Evolutionary conservation across 352 stramenopile genomes (phyloP), one percentile per base, ranked within the genome.

Genomic region (Pythium pyrilobum): DNA sequence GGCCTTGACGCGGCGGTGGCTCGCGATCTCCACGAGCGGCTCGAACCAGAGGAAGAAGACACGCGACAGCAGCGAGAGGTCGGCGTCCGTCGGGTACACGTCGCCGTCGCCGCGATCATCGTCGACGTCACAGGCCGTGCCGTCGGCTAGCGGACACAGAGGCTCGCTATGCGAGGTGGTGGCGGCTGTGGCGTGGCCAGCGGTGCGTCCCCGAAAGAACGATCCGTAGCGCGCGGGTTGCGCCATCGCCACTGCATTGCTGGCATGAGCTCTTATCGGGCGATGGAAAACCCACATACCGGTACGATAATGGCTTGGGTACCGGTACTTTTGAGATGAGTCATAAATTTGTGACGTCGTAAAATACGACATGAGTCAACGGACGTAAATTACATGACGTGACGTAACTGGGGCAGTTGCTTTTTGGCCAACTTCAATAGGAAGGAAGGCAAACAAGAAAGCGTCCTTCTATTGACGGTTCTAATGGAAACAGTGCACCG

Each of bases 11-110:
- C 51, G 58, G 12, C 58, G 45, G 1, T 36, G 36, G 9, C 29
- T 45, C 7, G 43, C 44, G 47, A 66, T 59, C 21, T 46, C 47
- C 23, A 53, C 47, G 3, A 66, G 36, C 3, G 50, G 51, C 27
- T 49, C 43, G 44, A 56, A 66, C 58, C 58, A 66, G 28, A 56
- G 50, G 51, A 66, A 66, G 50, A 66, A 66, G 18, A 52, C 34
- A 11, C 38, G 43, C 10, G 57, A 52, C 5, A 65, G 7, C 4
- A 46, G 25, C 18, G 56, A 42, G 4, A 47, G 16, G 2, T 37
- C 27, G 5, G 33, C n/a, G 15, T 52, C 36, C 2, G 56, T n/a
- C n/a, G n/a, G 56, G 31, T 52, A 51, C 6, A 16, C 44, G 29
- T 39, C 25, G 3, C 21, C 34, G n/a, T 21, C 21, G 5, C 5